These are phyloP conservation scores for Dipodascus albidus DNA, from an alignment of 805 yeast species.

Conservation along the genomic window DNA sequence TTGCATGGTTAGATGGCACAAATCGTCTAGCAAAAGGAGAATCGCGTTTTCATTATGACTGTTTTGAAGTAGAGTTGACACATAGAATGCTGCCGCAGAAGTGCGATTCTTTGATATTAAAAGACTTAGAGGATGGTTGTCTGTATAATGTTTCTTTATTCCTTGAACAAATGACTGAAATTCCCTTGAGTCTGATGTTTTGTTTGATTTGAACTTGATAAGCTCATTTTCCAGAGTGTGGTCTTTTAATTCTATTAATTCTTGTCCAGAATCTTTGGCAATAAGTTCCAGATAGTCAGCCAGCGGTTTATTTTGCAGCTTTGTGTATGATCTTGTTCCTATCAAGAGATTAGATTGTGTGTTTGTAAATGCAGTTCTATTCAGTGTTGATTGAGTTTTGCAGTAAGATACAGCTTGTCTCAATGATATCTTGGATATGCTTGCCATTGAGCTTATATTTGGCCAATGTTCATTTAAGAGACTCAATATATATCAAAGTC, in stretches of 20 bases:
- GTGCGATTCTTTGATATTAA: not conserved
- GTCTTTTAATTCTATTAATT: no score
- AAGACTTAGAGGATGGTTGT: not conserved
- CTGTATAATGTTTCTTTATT: not conserved
- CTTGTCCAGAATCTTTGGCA: no score
- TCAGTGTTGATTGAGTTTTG: not conserved
- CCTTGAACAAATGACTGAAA: no score
- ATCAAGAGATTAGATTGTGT: no score
- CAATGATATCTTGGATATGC: not conserved
- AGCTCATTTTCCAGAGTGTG: no score
- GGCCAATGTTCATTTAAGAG: not conserved
- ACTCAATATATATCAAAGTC: no score
- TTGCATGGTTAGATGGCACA: not conserved
- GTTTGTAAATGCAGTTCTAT: not conserved
- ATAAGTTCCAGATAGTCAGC: no score
- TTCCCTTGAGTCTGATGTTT: not conserved
- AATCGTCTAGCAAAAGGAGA: not conserved
- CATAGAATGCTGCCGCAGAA: not conserved
- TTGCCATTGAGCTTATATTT: not conserved
- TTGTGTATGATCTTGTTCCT: no score
- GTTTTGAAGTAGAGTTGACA: not conserved
- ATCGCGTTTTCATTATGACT: not conserved
- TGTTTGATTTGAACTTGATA: no score
- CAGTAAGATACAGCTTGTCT: not conserved
- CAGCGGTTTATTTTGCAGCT: no score